Evolutionary conservation across 495 filamentous ascomycete species (phyloP).

Genomic region (Thermochaetoides thermophila): DNA sequence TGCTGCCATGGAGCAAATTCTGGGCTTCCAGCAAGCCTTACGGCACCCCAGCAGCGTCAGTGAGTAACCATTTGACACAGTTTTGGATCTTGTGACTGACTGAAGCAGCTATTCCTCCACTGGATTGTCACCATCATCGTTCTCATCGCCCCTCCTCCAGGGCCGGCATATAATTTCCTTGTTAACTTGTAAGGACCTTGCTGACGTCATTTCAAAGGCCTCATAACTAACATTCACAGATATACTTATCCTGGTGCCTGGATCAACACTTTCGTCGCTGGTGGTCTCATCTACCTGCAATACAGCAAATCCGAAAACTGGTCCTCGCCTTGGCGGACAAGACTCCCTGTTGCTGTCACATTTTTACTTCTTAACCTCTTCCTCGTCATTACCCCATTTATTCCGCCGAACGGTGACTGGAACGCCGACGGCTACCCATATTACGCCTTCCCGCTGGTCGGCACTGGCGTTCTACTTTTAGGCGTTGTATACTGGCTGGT

Average conservation of each 20-base stretch:
- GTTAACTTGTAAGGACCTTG: constrained; percentile 26
- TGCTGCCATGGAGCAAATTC: constrained; percentile 42
- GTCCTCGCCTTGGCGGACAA: constrained; percentile 30
- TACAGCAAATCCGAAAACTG: constrained; percentile 24
- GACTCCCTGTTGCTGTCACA: constrained; percentile 26
- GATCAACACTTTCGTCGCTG: constrained; percentile 35
- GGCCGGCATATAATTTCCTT: constrained; percentile 31
- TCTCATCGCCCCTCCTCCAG: constrained; percentile 33
- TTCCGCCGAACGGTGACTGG: constrained; percentile 35
- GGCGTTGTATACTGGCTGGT: constrained; percentile 37
- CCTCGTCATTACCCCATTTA: constrained; percentile 35
- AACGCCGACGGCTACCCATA: constrained; percentile 37
- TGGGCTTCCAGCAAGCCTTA: constrained; percentile 28
- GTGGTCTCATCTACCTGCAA: constrained; percentile 37
- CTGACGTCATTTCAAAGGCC: not conserved
- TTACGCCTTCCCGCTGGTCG: constrained; percentile 37
- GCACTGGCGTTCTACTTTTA: constrained; percentile 29
- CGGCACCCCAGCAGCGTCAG: constrained; percentile 27
- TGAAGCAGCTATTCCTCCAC: constrained; percentile 30
- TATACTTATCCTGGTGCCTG: constrained; percentile 39
- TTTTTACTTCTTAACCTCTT: constrained; percentile 34
- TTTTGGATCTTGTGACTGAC: not conserved
- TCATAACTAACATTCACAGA: constrained; percentile 6
- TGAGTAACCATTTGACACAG: constrained; percentile 9
- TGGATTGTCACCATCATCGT: constrained; percentile 36